A percentile compares a stretch with the other conserved stretches of the same genome.
Conservation (phyloP, 495 filamentous ascomycete genomes). For the Penicillium waksmanii region DNA sequence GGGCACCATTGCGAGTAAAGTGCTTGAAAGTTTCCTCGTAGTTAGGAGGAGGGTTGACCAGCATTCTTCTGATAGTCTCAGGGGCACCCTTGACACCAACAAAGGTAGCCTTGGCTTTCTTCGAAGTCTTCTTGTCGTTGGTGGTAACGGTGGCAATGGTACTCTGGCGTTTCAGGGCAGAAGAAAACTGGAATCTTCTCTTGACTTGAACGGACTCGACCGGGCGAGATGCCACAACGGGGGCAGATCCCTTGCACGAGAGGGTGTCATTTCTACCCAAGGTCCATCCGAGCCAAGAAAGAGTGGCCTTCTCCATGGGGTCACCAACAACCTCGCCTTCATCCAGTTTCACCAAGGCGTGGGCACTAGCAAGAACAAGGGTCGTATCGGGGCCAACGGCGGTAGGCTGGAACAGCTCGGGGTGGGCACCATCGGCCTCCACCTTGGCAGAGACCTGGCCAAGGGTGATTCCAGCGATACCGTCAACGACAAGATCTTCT, state of each 20-base stretch:
- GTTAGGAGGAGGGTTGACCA: conserved; percentile 77
- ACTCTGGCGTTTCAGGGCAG: conserved; percentile 92
- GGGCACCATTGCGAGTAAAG: conserved; percentile 91
- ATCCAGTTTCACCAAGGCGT: conserved; percentile 93
- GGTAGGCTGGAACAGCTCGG: conserved; percentile 65
- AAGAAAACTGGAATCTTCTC: conserved; percentile 97
- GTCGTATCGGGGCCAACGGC: conserved; percentile 78
- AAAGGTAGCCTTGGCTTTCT: conserved; percentile 79
- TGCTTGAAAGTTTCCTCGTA: conserved; percentile 99
- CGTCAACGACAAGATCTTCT: conserved; percentile 96
- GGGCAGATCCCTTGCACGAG: conserved; percentile 46
- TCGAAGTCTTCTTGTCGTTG: conserved; percentile 67
- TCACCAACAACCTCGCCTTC: conserved; percentile 98
- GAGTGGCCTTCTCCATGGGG: conserved; percentile 97
- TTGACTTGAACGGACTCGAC: conserved; percentile 82
- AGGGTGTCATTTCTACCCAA: conserved; percentile 87
- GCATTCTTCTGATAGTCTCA: conserved; percentile 93
- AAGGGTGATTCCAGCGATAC: conserved; percentile 82
- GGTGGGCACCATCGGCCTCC: conserved; percentile 79
- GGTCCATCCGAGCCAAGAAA: conserved; percentile 86
- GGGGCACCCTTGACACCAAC: conserved; percentile 96
- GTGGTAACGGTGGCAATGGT: conserved; percentile 81
- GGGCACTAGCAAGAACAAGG: conserved; percentile 91
- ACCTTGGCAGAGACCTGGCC: conserved; percentile 66
- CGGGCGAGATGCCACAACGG: conserved; percentile 49